These are phyloP conservation scores for Pulveroboletus sp. DNA, from an alignment of 768 basidiomycete genomes.

Conservation along the genomic window DNA sequence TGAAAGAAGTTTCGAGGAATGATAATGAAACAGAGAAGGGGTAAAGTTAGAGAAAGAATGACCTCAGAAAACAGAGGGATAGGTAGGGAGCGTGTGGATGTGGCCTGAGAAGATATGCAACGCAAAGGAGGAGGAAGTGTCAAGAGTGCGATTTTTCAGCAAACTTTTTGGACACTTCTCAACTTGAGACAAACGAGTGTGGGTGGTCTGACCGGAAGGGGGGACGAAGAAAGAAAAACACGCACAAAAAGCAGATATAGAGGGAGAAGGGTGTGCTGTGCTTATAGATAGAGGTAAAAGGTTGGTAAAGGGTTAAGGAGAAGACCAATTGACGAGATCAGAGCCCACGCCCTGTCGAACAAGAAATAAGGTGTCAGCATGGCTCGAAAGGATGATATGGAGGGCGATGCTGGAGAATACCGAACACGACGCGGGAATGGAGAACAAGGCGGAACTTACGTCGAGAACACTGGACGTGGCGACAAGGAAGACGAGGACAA, in stretches of 20 bases:
- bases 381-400: neutral
- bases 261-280: slow-evolving; percentile 36
- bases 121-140: slow-evolving; percentile 19
- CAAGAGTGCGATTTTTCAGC: slow-evolving; percentile 28
- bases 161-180: slow-evolving; percentile 26
- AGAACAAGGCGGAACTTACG: slow-evolving; percentile 20
- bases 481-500: slow-evolving; percentile 15
- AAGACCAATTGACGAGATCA: slow-evolving; percentile 35
- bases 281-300: slow-evolving; percentile 38
- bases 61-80: slow-evolving; percentile 32
- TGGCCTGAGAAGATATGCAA: slow-evolving; percentile 31
- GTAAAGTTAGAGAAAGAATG: slow-evolving; percentile 57
- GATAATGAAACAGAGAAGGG: slow-evolving; percentile 46
- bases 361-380: slow-evolving; percentile 5
- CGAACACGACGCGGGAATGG: neutral
- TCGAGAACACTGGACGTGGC: slow-evolving; percentile 14
- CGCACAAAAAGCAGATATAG: slow-evolving; percentile 37
- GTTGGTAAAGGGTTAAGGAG: slow-evolving; percentile 33
- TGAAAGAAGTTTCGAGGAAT: slow-evolving; percentile 32
- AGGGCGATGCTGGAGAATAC: neutral
- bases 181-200: slow-evolving; percentile 31
- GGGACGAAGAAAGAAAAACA: slow-evolving; percentile 33
- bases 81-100: slow-evolving; percentile 45
- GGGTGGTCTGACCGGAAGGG: slow-evolving; percentile 23
- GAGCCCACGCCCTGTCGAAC: slow-evolving; percentile 22